Conservation (phyloP, 179 eudicot species). For the Beta corolliflora region DNA sequence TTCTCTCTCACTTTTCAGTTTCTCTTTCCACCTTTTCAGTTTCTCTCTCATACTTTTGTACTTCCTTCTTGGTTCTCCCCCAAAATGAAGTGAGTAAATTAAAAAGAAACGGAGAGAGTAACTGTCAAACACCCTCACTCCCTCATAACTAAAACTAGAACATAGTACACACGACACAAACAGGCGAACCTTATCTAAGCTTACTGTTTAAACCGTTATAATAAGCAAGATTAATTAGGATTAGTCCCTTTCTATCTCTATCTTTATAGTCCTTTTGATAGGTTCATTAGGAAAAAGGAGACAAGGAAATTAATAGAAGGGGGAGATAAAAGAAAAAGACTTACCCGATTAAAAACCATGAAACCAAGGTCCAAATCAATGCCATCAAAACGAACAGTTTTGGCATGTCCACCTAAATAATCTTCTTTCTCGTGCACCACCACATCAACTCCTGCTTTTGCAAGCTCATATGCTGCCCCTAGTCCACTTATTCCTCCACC, state of each 20-base stretch:
- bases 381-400: conserved; percentile 66
- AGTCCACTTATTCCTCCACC: conserved; percentile 91
- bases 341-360: conserved; percentile 95
- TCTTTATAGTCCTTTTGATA: not conserved
- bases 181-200: not conserved
- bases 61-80: too few relatives aligned
- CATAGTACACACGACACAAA: not conserved
- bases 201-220: not conserved
- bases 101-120: too few relatives aligned
- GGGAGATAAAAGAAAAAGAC: not conserved
- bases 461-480: conserved; percentile 66
- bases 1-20: too few relatives aligned
- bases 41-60: too few relatives aligned
- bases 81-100: too few relatives aligned
- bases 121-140: too few relatives aligned
- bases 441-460: conserved; percentile 69
- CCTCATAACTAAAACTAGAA: not conserved
- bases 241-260: not conserved
- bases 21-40: too few relatives aligned
- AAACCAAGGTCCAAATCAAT: conserved; percentile 78
- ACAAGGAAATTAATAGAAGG: not conserved
- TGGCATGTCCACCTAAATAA: conserved; percentile 82
- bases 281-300: not conserved
- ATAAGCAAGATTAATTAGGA: not conserved
- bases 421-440: conserved; percentile 76